Base-by-base conservation (phyloP, 768 basidiomycete species). In the Mycena crocata region DNA sequence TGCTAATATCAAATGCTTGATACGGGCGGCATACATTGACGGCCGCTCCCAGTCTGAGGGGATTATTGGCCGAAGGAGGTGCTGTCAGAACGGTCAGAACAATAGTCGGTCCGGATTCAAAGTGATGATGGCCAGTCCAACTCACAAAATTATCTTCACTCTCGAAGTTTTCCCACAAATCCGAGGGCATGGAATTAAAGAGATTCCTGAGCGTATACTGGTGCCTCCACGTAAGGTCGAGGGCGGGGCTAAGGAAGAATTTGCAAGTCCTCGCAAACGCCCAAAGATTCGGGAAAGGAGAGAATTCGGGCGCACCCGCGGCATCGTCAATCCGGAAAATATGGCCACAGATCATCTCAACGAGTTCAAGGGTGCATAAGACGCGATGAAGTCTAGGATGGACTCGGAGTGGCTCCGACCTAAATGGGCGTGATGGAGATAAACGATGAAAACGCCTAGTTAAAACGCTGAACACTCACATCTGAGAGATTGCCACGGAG, bases 171-270 rank as follows among this genome's bases (percentile, higher is more conserved):
- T n/a, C 34, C 51, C 51, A 52, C 8, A 52, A 7, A 52, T 52
- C 51, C 3, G 51, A 31, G 8, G 55, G 55, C 55, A 56, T 57
- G 23, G 30, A 57, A 15, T 57, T 57, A 21, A 57, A 21, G 3
- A 57, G 23, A 30, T 40, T 37, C 8, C 3, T 34, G 23, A 57
- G 39, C 2, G 24, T 46, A 26, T 31, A 23, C 15, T 42, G 56
- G 19, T 34, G n/a, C 23, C 5, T 28, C 56, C 56, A 57, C 30
- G 45, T 31, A 30, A 31, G 44, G 34, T 40, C 37, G 21, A 57
- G 31, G 5, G 42, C 42, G 13, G 40, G 56, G 19, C 21, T n/a
- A 28, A 45, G 2, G 31, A 57, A 57, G 9, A 57, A 31, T 30
- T 32, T 57, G 39, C 26, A 57, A 7, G 56, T 57, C 30, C 56